phyloP scores from a whole-genome alignment of 108 stramenopile genomes.

The Cyclotella sp. region DNA sequence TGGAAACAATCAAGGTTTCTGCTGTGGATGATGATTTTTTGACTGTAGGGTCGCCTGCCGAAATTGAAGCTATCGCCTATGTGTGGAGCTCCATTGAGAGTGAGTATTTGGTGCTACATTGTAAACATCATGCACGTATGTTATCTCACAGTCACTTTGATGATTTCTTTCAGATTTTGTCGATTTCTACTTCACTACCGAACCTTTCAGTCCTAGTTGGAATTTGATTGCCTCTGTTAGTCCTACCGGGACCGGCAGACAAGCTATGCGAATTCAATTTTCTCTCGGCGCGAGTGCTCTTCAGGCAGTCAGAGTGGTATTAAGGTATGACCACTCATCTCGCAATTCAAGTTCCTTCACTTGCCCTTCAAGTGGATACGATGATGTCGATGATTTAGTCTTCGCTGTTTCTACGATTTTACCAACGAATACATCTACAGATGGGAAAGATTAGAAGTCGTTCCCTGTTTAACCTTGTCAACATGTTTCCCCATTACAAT shows the following conservation, averaged over 20 bases:
- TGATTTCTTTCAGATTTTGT: not conserved
- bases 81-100: not conserved
- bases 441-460: too few species aligned
- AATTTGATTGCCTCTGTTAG: not conserved
- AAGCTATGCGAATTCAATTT: not conserved
- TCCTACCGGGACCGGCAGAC: not conserved
- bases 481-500: not conserved
- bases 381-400: constrained; percentile 21
- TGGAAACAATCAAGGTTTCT: constrained; percentile 10
- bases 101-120: too few species aligned
- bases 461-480: too few species aligned
- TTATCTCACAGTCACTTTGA: too few species aligned
- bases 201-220: constrained; percentile 1
- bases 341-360: constrained; percentile 8
- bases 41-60: not conserved
- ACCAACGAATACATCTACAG: not conserved
- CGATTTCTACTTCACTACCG: not conserved
- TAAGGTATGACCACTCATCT: not conserved
- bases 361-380: constrained; percentile 23
- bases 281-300: not conserved
- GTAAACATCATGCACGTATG: too few species aligned
- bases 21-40: not conserved
- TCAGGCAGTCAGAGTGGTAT: constrained; percentile 3
- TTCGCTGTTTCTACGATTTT: constrained; percentile 5
- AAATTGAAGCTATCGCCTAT: not conserved